These are phyloP conservation scores for Rosa multiflora DNA, from an alignment of 306 rosid species.

Conservation along the genomic window DNA sequence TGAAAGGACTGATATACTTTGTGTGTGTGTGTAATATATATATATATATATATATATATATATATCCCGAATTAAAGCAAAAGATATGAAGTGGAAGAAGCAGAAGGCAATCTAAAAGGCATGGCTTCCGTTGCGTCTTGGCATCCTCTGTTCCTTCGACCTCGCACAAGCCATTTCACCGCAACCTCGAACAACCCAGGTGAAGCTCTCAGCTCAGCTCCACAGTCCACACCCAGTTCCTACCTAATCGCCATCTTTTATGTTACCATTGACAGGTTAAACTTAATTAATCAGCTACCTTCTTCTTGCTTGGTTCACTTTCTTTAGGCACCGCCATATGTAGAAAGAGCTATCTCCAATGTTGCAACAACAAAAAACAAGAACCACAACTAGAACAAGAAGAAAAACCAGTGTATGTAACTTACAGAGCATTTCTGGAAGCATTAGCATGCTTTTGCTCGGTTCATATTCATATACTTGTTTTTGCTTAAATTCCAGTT, in stretches of 20 bases:
- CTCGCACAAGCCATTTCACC: neutral
- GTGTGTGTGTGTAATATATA: no score
- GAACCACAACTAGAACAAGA: neutral
- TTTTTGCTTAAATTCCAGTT: neutral
- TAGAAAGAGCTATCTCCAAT: slow-evolving; percentile 6
- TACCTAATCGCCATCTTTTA: neutral
- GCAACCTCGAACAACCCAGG: neutral
- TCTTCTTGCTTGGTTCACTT: neutral
- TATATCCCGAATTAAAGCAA: neutral
- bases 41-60: no score
- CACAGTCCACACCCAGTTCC: neutral
- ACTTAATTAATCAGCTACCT: neutral
- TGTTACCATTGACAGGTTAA: neutral
- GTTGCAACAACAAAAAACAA: neutral
- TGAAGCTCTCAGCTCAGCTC: slow-evolving; percentile 6
- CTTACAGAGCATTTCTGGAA: neutral
- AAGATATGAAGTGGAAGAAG: neutral
- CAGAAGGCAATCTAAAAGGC: slow-evolving; percentile 13
- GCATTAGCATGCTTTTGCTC: neutral
- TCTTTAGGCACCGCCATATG: slow-evolving; percentile 8
- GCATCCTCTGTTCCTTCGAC: slow-evolving; percentile 15
- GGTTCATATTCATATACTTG: neutral
- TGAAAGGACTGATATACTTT: no score
- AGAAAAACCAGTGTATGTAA: slow-evolving; percentile 5
- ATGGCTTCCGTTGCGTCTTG: slow-evolving; percentile 22